Evolutionary conservation across 2,329 filamentous ascomycete species (phyloP).

Genomic region (Cordyceps tenuipes): DNA sequence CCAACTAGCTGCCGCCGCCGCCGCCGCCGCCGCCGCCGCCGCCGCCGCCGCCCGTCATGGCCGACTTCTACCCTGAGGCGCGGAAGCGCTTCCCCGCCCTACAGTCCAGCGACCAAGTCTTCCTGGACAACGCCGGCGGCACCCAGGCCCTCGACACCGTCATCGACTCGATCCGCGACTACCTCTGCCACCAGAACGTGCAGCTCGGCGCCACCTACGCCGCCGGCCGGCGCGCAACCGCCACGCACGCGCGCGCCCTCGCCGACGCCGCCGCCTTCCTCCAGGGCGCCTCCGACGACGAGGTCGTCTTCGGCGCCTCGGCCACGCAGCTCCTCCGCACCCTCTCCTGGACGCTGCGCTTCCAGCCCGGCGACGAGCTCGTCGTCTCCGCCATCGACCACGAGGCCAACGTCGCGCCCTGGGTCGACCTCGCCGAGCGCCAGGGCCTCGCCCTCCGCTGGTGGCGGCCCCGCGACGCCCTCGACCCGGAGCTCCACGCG

Average conservation of each 20-base stretch:
- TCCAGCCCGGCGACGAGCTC: conserved; percentile 54
- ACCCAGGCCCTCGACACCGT: conserved; percentile 61
- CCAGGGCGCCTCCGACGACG: conserved; percentile 51
- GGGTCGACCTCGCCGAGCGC: conserved; percentile 58
- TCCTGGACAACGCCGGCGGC: conserved; percentile 71
- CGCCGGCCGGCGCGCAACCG: conserved; percentile 50
- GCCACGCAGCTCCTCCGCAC: conserved; percentile 73
- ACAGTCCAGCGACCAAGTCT: conserved; percentile 53
- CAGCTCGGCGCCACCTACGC: conserved; percentile 67
- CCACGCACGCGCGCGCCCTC: conserved; percentile 51
- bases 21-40: not conserved
- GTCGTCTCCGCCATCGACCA: conserved; percentile 67
- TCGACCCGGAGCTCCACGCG: conserved; percentile 51
- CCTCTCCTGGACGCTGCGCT: conserved; percentile 47
- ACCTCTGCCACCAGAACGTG: conserved; percentile 61
- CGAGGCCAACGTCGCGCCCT: conserved; percentile 68
- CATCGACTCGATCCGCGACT: conserved; percentile 56
- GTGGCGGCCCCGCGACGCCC: conserved; percentile 47
- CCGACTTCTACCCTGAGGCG: conserved; percentile 7
- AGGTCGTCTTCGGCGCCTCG: conserved; percentile 65
- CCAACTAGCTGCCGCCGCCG: not conserved
- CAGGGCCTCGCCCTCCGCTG: conserved; percentile 57
- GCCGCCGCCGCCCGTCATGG: not conserved
- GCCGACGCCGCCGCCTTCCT: conserved; percentile 61
- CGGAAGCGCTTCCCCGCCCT: conserved; percentile 54